Percentiles rank a stretch among this genome's conserved stretches.
These are phyloP conservation scores for Psidium guajava DNA, from an alignment of 345 rosid genomes.

Conservation along the genomic window DNA sequence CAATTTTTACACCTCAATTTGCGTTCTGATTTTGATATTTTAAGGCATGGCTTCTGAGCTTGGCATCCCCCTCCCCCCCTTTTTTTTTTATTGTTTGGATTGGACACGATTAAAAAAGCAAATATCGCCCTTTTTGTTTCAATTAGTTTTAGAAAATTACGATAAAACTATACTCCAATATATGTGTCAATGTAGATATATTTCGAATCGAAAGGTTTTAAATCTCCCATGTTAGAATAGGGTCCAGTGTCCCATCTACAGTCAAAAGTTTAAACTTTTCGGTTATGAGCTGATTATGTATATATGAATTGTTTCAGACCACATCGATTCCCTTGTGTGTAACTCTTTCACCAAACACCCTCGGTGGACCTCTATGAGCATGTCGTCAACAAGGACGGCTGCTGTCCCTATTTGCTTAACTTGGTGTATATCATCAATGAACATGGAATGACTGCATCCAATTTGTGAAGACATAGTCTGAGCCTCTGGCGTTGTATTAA, in stretches of 20 bases:
- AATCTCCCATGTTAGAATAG: too few relatives aligned
- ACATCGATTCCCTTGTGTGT: too few relatives aligned
- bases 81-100: too few relatives aligned
- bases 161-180: too few relatives aligned
- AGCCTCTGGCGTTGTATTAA: background rate
- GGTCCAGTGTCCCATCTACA: too few relatives aligned
- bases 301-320: too few relatives aligned
- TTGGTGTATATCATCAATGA: background rate
- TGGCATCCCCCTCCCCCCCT: too few relatives aligned
- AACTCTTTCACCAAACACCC: background rate
- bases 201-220: too few relatives aligned
- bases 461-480: background rate
- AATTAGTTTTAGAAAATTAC: too few relatives aligned
- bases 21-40: background rate
- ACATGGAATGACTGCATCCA: background rate
- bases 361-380: background rate
- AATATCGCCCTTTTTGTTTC: too few relatives aligned
- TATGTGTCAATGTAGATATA: too few relatives aligned
- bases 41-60: background rate
- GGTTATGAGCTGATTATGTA: background rate
- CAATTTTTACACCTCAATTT: background rate
- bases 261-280: background rate
- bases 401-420: background rate
- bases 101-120: too few relatives aligned
- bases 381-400: background rate